Evolutionary conservation across 192 early-diverging fungal species (phyloP), one percentile per base, ranked within the genome.

Genomic region (Mortierella alpina): DNA sequence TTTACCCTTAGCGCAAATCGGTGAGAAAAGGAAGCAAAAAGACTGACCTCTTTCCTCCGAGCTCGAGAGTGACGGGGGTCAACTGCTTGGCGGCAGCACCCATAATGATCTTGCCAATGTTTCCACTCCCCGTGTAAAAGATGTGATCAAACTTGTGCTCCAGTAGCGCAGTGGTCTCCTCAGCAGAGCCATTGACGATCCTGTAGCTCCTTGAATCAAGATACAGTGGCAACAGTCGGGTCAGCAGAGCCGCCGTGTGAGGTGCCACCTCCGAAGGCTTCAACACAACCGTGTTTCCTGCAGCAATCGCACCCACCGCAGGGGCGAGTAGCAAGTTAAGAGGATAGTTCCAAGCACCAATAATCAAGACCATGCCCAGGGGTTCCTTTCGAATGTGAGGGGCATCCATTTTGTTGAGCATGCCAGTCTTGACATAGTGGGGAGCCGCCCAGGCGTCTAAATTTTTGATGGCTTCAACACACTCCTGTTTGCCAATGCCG

Each of bases 41-140:
- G n/a, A 70, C 69, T 72, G 61, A 88, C 87, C 83, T 86, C 81
- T 99, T 99, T 23, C 97, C 97, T 55, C 97, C 97, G 23, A 99
- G 90, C 84, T 98, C 97, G 49, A 99, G 88, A 49, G 94, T 91
- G 7, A 96, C 93, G n/a, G 93, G 91, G 6, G 96, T 94, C 50
- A 97, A 87, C 58, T 95, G 83, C 76, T 96, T 92, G 17, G 93
- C 91, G 23, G 96, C 96, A 22, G 96, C 96, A 15, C 56, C 49
- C 87, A 94, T 94, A 31, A 98, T 88, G 40, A 96, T 88, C 70
- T 90, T 93, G 48, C 92, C 97, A 42, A 99, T 92, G 15, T 62
- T 49, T 11, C 89, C 89, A 72, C 88, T 93, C 62, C 97, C 97
- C 1, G 97, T 99, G 84, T 95, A 99, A 66, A 95, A 95, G 72